These are phyloP conservation scores for Marvania coccoides DNA, from an alignment of 139 green algal genomes.

Conservation along the genomic window DNA sequence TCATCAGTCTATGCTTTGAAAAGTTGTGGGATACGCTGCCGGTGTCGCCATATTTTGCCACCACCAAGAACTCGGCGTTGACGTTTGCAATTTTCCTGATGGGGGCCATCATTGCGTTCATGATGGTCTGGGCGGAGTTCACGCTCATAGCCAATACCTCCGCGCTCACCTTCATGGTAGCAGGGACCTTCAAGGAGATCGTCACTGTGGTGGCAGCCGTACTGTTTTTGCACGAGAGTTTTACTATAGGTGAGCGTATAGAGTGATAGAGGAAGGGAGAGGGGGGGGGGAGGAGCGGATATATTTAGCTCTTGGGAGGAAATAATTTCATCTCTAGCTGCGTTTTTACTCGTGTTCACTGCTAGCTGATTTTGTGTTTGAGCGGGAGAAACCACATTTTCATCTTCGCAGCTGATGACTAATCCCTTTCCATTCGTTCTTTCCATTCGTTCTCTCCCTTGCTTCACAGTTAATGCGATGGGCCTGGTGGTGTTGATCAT, in stretches of 20 bases:
- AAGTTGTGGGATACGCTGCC: constrained; percentile 58
- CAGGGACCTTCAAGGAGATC: constrained; percentile 85
- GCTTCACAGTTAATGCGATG: constrained; percentile 74
- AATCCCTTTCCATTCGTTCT: too few species aligned
- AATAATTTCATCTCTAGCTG: too few species aligned
- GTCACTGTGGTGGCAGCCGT: constrained; percentile 69
- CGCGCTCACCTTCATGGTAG: constrained; percentile 90
- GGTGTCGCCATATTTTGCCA: constrained; percentile 62
- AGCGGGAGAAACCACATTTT: too few species aligned
- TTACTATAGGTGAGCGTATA: too few species aligned
- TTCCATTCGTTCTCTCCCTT: too few species aligned
- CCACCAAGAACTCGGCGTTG: constrained; percentile 14
- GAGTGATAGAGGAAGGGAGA: too few species aligned
- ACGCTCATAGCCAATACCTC: constrained; percentile 76
- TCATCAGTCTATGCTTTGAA: constrained; percentile 62
- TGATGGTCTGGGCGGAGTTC: constrained; percentile 78
- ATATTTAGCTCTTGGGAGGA: too few species aligned
- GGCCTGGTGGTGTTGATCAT: constrained; percentile 72
- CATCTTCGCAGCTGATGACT: too few species aligned
- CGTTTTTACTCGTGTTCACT: too few species aligned
- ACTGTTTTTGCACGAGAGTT: constrained; percentile 64
- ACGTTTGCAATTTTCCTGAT: constrained; percentile 43
- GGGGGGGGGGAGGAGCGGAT: too few species aligned
- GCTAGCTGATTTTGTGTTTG: too few species aligned
- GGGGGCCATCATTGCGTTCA: constrained; percentile 68